phyloP scores from a whole-genome alignment of 176 grass and related monocot species.

The Aegilops longissima region DNA sequence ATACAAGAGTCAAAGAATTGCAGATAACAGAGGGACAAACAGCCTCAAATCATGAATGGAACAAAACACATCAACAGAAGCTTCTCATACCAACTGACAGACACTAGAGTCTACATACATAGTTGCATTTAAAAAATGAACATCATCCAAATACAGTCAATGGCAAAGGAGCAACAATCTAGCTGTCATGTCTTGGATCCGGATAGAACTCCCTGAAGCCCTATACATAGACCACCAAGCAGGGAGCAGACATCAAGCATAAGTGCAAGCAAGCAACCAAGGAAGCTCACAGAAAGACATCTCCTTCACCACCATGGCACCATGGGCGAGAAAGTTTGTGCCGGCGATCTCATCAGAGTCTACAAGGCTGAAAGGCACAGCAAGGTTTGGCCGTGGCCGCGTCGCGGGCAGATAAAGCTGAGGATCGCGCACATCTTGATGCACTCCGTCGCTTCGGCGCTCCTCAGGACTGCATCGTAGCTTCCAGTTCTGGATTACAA shows the following conservation, averaged over 20 bases:
- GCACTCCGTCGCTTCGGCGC: slow-evolving; percentile 32
- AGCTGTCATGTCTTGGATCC: slow-evolving; percentile 39
- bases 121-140: slow-evolving; percentile 23
- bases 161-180: slow-evolving; percentile 24
- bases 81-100: slow-evolving; percentile 37
- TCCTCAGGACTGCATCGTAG: slow-evolving; percentile 31
- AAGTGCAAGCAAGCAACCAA: slow-evolving; percentile 15
- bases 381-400: slow-evolving; percentile 20
- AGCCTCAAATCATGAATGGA: slow-evolving; percentile 34
- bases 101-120: neutral
- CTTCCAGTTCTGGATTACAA: slow-evolving; percentile 41
- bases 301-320: slow-evolving; percentile 44
- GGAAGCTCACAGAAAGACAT: neutral
- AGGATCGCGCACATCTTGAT: slow-evolving; percentile 44
- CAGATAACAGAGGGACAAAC: slow-evolving; percentile 37
- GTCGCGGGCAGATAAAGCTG: slow-evolving; percentile 52
- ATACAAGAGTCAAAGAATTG: slow-evolving; percentile 38
- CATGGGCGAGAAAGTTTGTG: slow-evolving; percentile 20
- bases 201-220: slow-evolving; percentile 28
- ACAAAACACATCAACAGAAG: slow-evolving; percentile 26
- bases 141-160: neutral
- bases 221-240: slow-evolving; percentile 33
- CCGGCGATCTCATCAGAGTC: slow-evolving; percentile 18
- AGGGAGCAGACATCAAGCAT: slow-evolving; percentile 22
- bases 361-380: slow-evolving; percentile 33